Evolutionary conservation across 768 basidiomycete species (phyloP), one percentile per base, ranked within the genome.

Genomic region (Coprinellus micaceus): DNA sequence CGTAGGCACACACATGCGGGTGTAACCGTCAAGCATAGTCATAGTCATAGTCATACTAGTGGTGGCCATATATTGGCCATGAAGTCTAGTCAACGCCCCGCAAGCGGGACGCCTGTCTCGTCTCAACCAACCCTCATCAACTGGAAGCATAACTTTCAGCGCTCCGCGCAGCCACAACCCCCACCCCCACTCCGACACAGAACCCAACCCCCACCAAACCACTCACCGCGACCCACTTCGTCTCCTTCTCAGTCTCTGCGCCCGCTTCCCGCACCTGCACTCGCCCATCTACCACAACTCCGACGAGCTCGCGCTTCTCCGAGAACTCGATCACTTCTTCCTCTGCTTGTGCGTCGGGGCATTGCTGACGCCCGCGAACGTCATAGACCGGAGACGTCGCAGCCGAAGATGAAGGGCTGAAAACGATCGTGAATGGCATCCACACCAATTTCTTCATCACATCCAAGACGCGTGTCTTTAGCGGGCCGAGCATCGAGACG

Each of bases 401-500:
- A 37, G 15, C 7, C 41, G 41, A 17, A 22, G 7, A 19, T 43
- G 41, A 17, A 17, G 21, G 45, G 13, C 13, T 6, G 30, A 51
- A 51, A n/a, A 51, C 49, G 19, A 47, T 17, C 15, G 37, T 30
- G 19, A 44, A 28, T 36, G 37, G 49, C 46, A 49, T 39, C 36
- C 28, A 49, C 10, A 22, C 28, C 4, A 48, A 36, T 13, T 26
- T 26, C n/a, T 51, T 44, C n/a, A 57, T 21, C 21, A 22, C 22
- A 11, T 52, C 56, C 19, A 57, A 12, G 11, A 57, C 36, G 7
- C 56, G 40, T 6, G 49, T 25, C 44, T 52, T 57, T 2, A 79
- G 60, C 2, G 85, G 85, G 0, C 73, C 76, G 9, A 88, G 60
- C 24, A 88, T 74, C 9, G 86, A 88, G 25, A 86, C 56, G 1